Base-by-base conservation (phyloP, 192 early-diverging fungal genomes). In the Linnemannia zychae region DNA sequence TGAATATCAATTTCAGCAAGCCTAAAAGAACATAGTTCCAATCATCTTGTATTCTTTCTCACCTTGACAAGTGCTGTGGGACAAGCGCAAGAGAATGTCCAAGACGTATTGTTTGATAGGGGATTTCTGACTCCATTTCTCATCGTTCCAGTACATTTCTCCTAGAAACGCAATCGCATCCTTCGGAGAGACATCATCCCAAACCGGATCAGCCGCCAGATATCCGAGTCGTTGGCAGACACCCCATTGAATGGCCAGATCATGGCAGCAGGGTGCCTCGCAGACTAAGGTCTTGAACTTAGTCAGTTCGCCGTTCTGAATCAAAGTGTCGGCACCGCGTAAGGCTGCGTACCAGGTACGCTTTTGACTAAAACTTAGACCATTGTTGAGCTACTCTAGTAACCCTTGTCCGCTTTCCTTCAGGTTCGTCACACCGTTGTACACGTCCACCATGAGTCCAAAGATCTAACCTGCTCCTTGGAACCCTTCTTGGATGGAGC, bases 271-370 rank as follows among this genome's bases (percentile, higher is more conserved):
- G 31, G 77, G 69, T 38, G 57, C 70, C 33, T 36, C 24, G 44
- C 18, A 49, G 44, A 72, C 40, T 13, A 72, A 40, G 31, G 18
- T 63, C 70, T 48, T 60, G 38, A 72, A 72, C 44, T 72, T 71
- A 40, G 66, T 5, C 28, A 78, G 57, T 50, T 71, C 49, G 7
- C 76, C 67, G 28, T 52, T 67, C 34, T 44, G 44, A 28, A 77
- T 20, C 67, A 70, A 13, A 12, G 12, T 22, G 31, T 78, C 77
- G 20, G 24, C 0, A 9, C 68, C 70, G 4, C 77, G 68, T 36
- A 78, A 31, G 47, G 77, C 77, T n/a, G 77, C 22, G 37, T 78
- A 78, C 77, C 77, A 78, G 17, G 67, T 7, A 67, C 65, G 38
- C 33, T 50, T 53, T 4, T 22, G n/a, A 13, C 40, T 37, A 50